A percentile compares a stretch with the other conserved stretches of the same genome.
These are phyloP conservation scores for Neurospora tetrasperma DNA, from an alignment of 495 filamentous ascomycete genomes.

Conservation along the genomic window DNA sequence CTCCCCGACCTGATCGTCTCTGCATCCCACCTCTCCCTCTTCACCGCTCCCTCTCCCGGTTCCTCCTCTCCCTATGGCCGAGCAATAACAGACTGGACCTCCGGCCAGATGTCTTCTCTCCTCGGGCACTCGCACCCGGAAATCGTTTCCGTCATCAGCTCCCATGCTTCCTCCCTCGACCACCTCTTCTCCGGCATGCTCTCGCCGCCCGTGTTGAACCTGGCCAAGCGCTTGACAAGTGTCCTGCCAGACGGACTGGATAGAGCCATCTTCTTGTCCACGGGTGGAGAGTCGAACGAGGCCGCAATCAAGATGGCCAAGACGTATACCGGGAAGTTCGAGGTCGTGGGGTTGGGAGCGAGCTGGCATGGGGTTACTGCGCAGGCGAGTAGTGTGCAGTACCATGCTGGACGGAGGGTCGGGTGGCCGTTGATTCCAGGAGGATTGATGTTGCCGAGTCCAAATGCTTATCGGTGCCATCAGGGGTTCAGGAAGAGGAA, in stretches of 20 bases:
- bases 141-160: constrained; percentile 37
- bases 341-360: constrained; percentile 43
- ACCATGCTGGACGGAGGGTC: constrained; percentile 35
- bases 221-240: constrained; percentile 35
- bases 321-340: constrained; percentile 44
- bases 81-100: constrained; percentile 44
- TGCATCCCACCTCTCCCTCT: constrained; percentile 15
- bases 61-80: constrained; percentile 7
- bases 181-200: constrained; percentile 48
- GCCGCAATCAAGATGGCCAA: constrained; percentile 49
- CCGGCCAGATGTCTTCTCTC: constrained; percentile 46
- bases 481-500: constrained; percentile 33
- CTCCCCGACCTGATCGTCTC: constrained; percentile 16
- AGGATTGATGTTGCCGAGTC: constrained; percentile 36
- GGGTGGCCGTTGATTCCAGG: constrained; percentile 32
- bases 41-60: constrained; percentile 6
- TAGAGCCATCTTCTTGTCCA: constrained; percentile 45
- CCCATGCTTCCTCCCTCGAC: constrained; percentile 36
- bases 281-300: constrained; percentile 45
- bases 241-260: constrained; percentile 37
- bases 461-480: constrained; percentile 42
- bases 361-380: constrained; percentile 46
- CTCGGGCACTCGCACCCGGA: constrained; percentile 49
- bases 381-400: constrained; percentile 34
- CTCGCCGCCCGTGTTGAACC: constrained; percentile 38